Conservation (phyloP, 208 protist genomes). For the Trichomonas vaginalis region DNA sequence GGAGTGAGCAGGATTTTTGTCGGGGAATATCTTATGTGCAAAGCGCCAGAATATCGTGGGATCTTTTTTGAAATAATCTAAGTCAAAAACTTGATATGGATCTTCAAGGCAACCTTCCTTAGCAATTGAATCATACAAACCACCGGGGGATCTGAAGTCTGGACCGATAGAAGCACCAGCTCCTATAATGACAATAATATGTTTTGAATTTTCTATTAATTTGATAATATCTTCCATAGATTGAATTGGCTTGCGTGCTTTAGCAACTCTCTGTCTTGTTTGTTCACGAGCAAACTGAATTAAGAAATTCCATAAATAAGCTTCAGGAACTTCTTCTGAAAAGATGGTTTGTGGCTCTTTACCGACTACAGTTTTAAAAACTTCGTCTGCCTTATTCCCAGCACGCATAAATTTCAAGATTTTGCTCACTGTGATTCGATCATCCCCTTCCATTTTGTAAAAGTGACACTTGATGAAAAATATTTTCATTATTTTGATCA, state of each 20-base stretch:
- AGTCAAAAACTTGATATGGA: neutral
- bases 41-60: neutral
- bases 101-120: neutral
- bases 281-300: neutral
- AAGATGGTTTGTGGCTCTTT: neutral
- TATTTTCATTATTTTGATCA: too few relatives aligned
- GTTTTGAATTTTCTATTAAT: neutral
- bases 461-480: too few relatives aligned
- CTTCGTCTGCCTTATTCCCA: neutral
- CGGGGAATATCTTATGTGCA: neutral
- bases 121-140: neutral
- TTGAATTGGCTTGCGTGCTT: neutral
- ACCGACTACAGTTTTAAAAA: neutral
- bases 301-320: neutral
- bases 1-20: neutral
- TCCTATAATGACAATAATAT: neutral
- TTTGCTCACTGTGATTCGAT: neutral
- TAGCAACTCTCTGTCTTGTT: neutral
- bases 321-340: neutral
- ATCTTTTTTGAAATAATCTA: neutral
- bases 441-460: neutral
- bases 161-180: neutral
- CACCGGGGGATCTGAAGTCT: neutral
- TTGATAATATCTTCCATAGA: neutral
- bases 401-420: neutral